Percentiles rank a stretch among this genome's conserved stretches.
phyloP scores from a whole-genome alignment of 306 rosid genomes.

The Cicer chorassanicum region DNA sequence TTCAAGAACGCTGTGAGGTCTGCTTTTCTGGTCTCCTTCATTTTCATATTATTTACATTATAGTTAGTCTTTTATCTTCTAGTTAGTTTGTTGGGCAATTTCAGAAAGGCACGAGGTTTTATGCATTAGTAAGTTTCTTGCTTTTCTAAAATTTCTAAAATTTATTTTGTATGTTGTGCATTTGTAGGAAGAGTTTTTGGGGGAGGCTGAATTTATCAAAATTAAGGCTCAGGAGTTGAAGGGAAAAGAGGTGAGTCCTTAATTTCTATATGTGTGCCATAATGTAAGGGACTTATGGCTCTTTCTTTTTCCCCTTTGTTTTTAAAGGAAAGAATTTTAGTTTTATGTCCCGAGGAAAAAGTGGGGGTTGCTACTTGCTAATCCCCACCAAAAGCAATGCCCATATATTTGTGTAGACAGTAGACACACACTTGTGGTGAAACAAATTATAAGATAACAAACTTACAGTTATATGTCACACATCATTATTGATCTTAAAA shows the following conservation, averaged over 20 bases:
- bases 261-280: conserved; percentile 13
- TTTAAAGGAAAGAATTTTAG: conserved; percentile 7
- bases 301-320: conserved; percentile 13
- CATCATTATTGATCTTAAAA: not conserved
- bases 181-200: conserved; percentile 89
- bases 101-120: conserved; percentile 14
- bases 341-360: conserved; percentile 9
- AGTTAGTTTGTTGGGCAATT: conserved; percentile 26
- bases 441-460: not conserved
- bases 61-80: conserved; percentile 33
- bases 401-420: not conserved
- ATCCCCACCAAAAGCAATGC: conserved; percentile 2
- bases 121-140: conserved; percentile 14
- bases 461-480: not conserved
- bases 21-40: conserved; percentile 19
- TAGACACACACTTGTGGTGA: not conserved
- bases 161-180: conserved; percentile 29
- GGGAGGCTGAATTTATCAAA: conserved; percentile 97
- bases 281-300: conserved; percentile 1
- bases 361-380: not conserved
- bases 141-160: conserved; percentile 20
- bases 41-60: conserved; percentile 3
- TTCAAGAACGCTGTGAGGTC: conserved; percentile 99
- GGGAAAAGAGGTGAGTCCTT: conserved; percentile 85
- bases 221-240: conserved; percentile 95